Evolutionary conservation across 129 eudicot species (phyloP).

Genomic region (Solidago caesia): DNA sequence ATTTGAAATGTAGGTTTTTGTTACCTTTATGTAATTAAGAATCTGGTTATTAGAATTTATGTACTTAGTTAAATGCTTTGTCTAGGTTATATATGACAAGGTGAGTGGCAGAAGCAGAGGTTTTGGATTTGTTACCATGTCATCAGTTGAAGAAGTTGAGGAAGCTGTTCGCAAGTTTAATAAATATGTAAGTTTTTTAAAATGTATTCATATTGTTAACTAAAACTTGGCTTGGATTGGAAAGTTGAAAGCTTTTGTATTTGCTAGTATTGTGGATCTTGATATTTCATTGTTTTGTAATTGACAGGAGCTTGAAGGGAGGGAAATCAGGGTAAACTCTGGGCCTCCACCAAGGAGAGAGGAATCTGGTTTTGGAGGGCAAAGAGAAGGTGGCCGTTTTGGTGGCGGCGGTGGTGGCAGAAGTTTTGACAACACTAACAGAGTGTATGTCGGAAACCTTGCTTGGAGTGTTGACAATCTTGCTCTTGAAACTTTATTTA

Average conservation of each 20-base stretch:
- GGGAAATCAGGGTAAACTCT: slow-evolving; percentile 74
- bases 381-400: slow-evolving; percentile 45
- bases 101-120: slow-evolving; percentile 74
- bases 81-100: slow-evolving; percentile 67
- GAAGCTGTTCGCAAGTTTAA: slow-evolving; percentile 62
- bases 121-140: slow-evolving; percentile 82
- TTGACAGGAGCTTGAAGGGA: slow-evolving; percentile 80
- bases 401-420: slow-evolving; percentile 45
- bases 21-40: background rate
- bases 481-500: slow-evolving; percentile 70
- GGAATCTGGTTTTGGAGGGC: slow-evolving; percentile 45
- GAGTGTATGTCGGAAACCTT: slow-evolving; percentile 85
- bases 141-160: slow-evolving; percentile 52
- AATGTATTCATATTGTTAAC: background rate
- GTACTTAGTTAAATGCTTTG: background rate
- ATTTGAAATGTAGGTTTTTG: too few relatives aligned
- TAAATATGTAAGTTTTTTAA: slow-evolving; percentile 60
- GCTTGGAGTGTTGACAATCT: slow-evolving; percentile 83
- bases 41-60: background rate
- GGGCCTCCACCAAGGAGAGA: slow-evolving; percentile 88
- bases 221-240: background rate
- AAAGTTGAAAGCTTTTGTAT: slow-evolving; percentile 2
- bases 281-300: slow-evolving; percentile 6
- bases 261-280: background rate
- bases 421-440: slow-evolving; percentile 54